Conservation (phyloP, 108 stramenopile genomes). For the Craspedostauros australis region DNA sequence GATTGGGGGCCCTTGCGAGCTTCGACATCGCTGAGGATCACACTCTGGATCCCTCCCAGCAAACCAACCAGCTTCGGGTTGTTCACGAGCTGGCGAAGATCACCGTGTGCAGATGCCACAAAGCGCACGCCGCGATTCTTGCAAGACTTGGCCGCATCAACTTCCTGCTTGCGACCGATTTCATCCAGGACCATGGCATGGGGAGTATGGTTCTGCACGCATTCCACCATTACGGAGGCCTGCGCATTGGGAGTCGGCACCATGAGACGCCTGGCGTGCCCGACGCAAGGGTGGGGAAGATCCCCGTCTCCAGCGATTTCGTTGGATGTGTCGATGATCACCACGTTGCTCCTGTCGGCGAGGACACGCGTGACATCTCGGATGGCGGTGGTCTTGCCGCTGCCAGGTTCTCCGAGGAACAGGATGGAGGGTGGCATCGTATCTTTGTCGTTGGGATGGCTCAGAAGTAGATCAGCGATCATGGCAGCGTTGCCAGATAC, state of each 20-base stretch:
- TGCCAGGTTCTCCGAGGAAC: constrained; percentile 32
- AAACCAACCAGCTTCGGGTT: constrained; percentile 45
- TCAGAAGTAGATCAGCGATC: constrained; percentile 33
- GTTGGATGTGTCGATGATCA: constrained; percentile 44
- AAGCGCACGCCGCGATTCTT: constrained; percentile 55
- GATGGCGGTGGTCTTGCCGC: constrained; percentile 21
- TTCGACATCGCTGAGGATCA: constrained; percentile 39
- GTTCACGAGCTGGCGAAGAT: constrained; percentile 34
- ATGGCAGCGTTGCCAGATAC: constrained; percentile 38
- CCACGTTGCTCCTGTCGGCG: constrained; percentile 24
- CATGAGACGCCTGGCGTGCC: constrained; percentile 38
- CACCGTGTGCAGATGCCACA: constrained; percentile 66
- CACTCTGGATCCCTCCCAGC: constrained; percentile 41
- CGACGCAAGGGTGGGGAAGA: constrained; percentile 38
- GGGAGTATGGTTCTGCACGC: constrained; percentile 52
- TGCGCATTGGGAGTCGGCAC: constrained; percentile 28
- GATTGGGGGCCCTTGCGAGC: constrained; percentile 19
- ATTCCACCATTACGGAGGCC: constrained; percentile 43
- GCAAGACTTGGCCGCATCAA: constrained; percentile 37
- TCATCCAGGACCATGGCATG: constrained; percentile 44
- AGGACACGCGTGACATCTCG: constrained; percentile 27
- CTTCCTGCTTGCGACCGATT: constrained; percentile 28
- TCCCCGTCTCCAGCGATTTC: constrained; percentile 51
- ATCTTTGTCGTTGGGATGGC: constrained; percentile 3
- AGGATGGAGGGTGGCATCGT: constrained; percentile 12